Base-by-base conservation (phyloP, 495 filamentous ascomycete species). In the Rusavskia elegans region DNA sequence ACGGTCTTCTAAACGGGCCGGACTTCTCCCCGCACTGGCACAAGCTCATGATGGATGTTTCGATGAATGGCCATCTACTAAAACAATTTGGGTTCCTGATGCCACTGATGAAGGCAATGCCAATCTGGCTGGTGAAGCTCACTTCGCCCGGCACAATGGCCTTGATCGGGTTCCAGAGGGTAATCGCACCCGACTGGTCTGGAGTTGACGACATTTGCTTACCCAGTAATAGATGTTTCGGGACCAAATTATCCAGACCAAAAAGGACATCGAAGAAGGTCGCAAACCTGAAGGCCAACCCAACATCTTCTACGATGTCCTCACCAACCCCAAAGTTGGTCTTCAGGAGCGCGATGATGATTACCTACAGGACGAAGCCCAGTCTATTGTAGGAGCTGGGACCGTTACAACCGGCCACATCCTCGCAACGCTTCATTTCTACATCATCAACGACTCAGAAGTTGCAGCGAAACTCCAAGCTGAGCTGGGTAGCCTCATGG, bases 371-470 rank as follows among this genome's bases (percentile, higher is more conserved):
- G 44, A 42, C 17, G 54, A 57, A 53, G 51, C 39, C 48, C 2
- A 52, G 32, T 9, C 50, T 45, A 21, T 55, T 73, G 21, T 55
- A 57, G 10, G 61, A 68, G 29, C 72, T 72, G 53, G 72, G 67
- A 14, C 63, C 64, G 38, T 56, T 4, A 53, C 50, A 17, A 41
- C 42, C 1, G 49, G 2, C 23, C 66, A 64, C 16, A 57, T 53
- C 16, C 29, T 59, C 9, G 44, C 51, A 2, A 29, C 49, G 23
- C 27, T 40, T 11, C 21, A 51, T 8, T 74, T 60, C 41, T 59
- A 69, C 49, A 29, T 75, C 13, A 57, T 73, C 9, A 56, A 51
- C 11, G 61, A 70, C 32, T 64, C 66, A 5, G 42, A 55, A 1
- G 57, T 65, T 5, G 55, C 68, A 0, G 21, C 20, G 10, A 63